Evolutionary conservation across 2,329 filamentous ascomycete species (phyloP).

Genomic region (Calycina marina): DNA sequence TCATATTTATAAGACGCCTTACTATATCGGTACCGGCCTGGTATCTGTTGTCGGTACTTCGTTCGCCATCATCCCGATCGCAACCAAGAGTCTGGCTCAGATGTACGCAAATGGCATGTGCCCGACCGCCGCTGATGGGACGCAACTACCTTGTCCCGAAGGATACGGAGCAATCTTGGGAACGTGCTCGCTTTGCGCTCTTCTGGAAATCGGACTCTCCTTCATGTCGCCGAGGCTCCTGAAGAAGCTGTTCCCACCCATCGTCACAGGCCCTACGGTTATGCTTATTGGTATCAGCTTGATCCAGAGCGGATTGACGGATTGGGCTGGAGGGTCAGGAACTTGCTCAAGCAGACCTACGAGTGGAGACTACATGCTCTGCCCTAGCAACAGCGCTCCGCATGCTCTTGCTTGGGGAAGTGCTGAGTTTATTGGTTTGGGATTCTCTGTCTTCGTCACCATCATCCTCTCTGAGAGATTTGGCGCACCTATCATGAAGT

Average conservation of each 20-base stretch:
- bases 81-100: slow-evolving; percentile 54
- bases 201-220: slow-evolving; percentile 59
- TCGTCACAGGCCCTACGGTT: slow-evolving; percentile 63
- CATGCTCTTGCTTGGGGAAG: slow-evolving; percentile 65
- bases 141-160: slow-evolving; percentile 58
- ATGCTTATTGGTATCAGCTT: slow-evolving; percentile 60
- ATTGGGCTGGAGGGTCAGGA: slow-evolving; percentile 66
- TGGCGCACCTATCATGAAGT: slow-evolving; percentile 70
- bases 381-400: slow-evolving; percentile 53
- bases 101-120: slow-evolving; percentile 43
- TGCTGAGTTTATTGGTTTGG: slow-evolving; percentile 64
- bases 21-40: slow-evolving; percentile 65
- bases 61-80: slow-evolving; percentile 62
- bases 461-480: slow-evolving; percentile 74
- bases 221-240: slow-evolving; percentile 57
- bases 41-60: slow-evolving; percentile 70
- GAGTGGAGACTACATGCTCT: slow-evolving; percentile 42
- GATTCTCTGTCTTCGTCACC: slow-evolving; percentile 65
- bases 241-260: slow-evolving; percentile 62
- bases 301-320: slow-evolving; percentile 55
- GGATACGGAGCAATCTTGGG: slow-evolving; percentile 66
- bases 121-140: slow-evolving; percentile 33
- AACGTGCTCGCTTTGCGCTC: slow-evolving; percentile 48
- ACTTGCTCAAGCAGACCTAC: slow-evolving; percentile 34
- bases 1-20: slow-evolving; percentile 54